Percentiles rank a stretch among this genome's conserved stretches.
phyloP scores from a whole-genome alignment of 352 stramenopile genomes.

The Globisporangium megalacanthum region DNA sequence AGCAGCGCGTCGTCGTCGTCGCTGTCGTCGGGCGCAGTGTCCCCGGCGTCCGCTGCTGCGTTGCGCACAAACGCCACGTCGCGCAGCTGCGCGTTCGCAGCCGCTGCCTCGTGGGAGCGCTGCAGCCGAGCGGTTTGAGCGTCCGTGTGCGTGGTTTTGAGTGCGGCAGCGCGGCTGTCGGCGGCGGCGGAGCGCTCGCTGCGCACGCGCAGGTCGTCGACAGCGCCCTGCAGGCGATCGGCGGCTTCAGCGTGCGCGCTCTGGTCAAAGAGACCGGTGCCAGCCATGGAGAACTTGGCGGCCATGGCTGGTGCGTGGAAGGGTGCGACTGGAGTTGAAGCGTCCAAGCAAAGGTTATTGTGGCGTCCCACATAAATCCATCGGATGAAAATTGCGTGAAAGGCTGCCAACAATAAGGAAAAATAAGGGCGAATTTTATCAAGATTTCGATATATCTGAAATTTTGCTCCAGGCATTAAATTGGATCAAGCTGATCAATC shows the following conservation, averaged over 20 bases:
- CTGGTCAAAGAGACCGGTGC: conserved; percentile 63
- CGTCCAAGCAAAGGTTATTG: too few species aligned
- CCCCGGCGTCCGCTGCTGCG: conserved; percentile 9
- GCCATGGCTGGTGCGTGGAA: conserved; percentile 33
- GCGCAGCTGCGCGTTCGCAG: conserved; percentile 20
- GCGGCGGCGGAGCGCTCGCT: conserved; percentile 21
- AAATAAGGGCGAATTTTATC: too few species aligned
- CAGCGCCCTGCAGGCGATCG: conserved; percentile 65
- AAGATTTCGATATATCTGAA: too few species aligned
- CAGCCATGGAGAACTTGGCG: conserved; percentile 78
- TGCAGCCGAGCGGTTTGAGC: conserved; percentile 19
- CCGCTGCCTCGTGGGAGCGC: conserved; percentile 21
- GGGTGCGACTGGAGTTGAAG: too few species aligned
- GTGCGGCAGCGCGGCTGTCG: conserved; percentile 10
- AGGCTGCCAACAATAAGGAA: too few species aligned
- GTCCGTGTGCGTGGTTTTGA: conserved; percentile 23
- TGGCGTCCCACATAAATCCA: too few species aligned
- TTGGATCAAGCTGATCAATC: too few species aligned
- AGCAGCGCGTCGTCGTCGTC: conserved; percentile 61
- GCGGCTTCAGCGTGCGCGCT: conserved; percentile 63
- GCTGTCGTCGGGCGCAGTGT: conserved; percentile 25
- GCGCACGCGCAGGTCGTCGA: conserved; percentile 67
- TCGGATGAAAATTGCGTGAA: too few species aligned
- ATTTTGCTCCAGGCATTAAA: too few species aligned
- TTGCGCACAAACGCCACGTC: conserved; percentile 22